These are phyloP conservation scores for Laburnicola sp. DNA, from an alignment of 2,329 filamentous ascomycete species.

Conservation along the genomic window DNA sequence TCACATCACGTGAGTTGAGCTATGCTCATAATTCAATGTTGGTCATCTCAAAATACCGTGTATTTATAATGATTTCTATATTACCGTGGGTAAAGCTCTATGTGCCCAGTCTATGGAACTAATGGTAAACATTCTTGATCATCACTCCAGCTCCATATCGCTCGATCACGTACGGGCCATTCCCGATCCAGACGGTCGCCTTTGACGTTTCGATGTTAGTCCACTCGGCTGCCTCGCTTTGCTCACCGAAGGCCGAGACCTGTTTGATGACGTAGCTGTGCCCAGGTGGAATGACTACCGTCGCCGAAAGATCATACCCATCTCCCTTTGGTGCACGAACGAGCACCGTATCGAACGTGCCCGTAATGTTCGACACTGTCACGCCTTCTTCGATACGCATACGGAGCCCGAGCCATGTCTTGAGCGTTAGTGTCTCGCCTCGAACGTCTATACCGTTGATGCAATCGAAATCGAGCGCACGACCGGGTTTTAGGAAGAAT, in stretches of 20 bases:
- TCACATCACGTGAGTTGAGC: no score
- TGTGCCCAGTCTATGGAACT: no score
- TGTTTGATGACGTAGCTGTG: neutral
- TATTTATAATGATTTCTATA: no score
- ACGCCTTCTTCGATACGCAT: neutral
- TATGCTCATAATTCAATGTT: no score
- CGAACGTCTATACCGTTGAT: neutral
- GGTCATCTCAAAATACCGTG: no score
- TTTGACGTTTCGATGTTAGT: neutral
- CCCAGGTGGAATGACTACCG: neutral
- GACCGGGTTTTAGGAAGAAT: neutral
- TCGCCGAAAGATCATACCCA: neutral
- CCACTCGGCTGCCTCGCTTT: neutral
- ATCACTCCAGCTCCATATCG: neutral
- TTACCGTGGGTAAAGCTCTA: no score
- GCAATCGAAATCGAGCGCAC: neutral
- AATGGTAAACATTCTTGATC: neutral
- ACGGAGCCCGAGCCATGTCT: neutral
- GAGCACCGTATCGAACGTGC: neutral
- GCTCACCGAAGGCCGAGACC: neutral
- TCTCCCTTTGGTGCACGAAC: neutral
- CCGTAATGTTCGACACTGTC: neutral
- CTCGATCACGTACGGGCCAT: neutral
- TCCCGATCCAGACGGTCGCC: neutral
- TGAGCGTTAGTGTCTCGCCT: neutral